phyloP scores from a whole-genome alignment of 495 filamentous ascomycete species.

The Penicillium antarcticum region DNA sequence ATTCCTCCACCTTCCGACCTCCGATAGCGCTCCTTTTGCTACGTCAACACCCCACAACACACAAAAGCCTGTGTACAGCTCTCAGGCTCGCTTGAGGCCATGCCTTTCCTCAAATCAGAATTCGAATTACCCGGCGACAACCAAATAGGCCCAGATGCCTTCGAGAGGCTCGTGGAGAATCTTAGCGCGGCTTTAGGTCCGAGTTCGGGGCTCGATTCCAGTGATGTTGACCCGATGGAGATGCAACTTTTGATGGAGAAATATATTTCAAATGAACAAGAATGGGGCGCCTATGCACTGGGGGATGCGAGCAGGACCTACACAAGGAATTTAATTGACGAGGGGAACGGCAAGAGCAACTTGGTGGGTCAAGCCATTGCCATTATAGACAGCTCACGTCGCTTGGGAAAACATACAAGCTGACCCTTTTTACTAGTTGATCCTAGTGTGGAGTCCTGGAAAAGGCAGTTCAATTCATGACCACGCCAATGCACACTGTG shows the following conservation, averaged over 20 bases:
- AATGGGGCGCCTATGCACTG: constrained; percentile 73
- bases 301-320: constrained; percentile 63
- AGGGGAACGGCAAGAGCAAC: constrained; percentile 89
- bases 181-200: constrained; percentile 71
- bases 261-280: constrained; percentile 61
- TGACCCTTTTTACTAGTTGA: constrained; percentile 47
- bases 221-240: constrained; percentile 68
- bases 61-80: neutral
- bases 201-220: constrained; percentile 74
- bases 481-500: constrained; percentile 78
- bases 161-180: constrained; percentile 69
- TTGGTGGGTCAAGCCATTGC: constrained; percentile 51
- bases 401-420: neutral
- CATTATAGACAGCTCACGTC: neutral
- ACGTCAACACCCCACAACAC: neutral
- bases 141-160: constrained; percentile 36
- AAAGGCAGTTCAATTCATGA: constrained; percentile 84
- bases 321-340: constrained; percentile 85
- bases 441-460: constrained; percentile 93
- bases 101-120: constrained; percentile 33
- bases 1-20: constrained; percentile 6
- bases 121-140: constrained; percentile 6
- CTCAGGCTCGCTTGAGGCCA: constrained; percentile 21
- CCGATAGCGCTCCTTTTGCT: constrained; percentile 13
- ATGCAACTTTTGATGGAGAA: constrained; percentile 65